Evolutionary conservation across 2,329 filamentous ascomycete species (phyloP).

Genomic region (Talaromyces atroroseus): DNA sequence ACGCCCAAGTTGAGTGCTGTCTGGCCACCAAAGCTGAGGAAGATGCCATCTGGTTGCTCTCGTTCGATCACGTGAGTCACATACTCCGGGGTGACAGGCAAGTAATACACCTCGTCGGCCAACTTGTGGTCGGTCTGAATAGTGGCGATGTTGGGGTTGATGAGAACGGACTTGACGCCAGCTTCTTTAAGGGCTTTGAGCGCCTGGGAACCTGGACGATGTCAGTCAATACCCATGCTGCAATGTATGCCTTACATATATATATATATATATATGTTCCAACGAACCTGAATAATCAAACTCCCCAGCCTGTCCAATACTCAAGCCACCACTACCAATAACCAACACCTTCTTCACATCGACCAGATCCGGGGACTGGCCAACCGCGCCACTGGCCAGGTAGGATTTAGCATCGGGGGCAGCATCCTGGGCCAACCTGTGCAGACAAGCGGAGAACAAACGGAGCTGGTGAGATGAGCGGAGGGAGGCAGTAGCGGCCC

Average conservation of each 20-base stretch:
- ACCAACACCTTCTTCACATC: constrained; percentile 96
- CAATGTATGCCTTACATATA: too few species aligned
- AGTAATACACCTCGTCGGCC: constrained; percentile 96
- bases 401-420: constrained; percentile 82
- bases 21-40: constrained; percentile 95
- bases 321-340: constrained; percentile 89
- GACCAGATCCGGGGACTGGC: constrained; percentile 67
- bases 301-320: constrained; percentile 95
- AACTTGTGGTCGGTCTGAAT: constrained; percentile 96
- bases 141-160: constrained; percentile 97
- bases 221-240: neutral
- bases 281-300: constrained; percentile 91
- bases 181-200: constrained; percentile 96
- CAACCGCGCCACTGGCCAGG: constrained; percentile 79
- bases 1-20: constrained; percentile 96
- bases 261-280: neutral
- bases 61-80: constrained; percentile 95
- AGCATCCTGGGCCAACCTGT: constrained; percentile 48
- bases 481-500: constrained; percentile 21
- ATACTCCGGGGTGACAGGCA: constrained; percentile 96
- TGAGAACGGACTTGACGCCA: constrained; percentile 81
- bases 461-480: constrained; percentile 38
- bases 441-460: constrained; percentile 38
- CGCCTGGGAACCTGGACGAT: constrained; percentile 73
- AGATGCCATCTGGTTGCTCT: constrained; percentile 92